Evolutionary conservation across 2,329 filamentous ascomycete genomes (phyloP).

Genomic region (Talaromyces amestolkiae): DNA sequence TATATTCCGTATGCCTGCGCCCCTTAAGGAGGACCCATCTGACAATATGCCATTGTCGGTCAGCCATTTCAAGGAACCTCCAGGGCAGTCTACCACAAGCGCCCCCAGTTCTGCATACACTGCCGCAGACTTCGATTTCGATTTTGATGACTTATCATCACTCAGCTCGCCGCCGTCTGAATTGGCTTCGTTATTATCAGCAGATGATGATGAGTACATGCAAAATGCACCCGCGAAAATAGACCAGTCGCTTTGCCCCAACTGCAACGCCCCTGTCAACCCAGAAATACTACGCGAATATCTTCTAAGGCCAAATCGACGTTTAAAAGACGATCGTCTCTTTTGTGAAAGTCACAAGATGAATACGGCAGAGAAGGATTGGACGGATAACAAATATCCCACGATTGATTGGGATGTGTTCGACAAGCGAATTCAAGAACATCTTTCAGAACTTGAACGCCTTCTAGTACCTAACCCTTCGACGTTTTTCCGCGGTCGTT

Average conservation of each 20-base stretch:
- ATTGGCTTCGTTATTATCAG: neutral
- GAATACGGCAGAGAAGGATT: slow-evolving; percentile 51
- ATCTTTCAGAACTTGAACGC: slow-evolving; percentile 56
- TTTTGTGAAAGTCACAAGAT: slow-evolving; percentile 66
- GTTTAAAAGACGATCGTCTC: slow-evolving; percentile 38
- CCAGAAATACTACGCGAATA: slow-evolving; percentile 54
- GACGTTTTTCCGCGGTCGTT: slow-evolving; percentile 61
- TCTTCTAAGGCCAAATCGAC: slow-evolving; percentile 36
- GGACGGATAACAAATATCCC: slow-evolving; percentile 62
- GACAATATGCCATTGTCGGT: neutral
- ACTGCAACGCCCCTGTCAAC: slow-evolving; percentile 64
- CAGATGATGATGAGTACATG: neutral
- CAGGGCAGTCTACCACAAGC: slow-evolving; percentile 24
- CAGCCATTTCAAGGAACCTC: slow-evolving; percentile 27
- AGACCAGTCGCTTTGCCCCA: slow-evolving; percentile 56
- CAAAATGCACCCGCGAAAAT: neutral
- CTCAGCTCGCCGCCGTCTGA: slow-evolving; percentile 29
- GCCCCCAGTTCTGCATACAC: slow-evolving; percentile 31
- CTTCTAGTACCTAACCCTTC: slow-evolving; percentile 54
- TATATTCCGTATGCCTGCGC: slow-evolving; percentile 15
- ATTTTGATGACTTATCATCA: slow-evolving; percentile 25
- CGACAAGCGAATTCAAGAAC: slow-evolving; percentile 55
- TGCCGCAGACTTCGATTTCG: slow-evolving; percentile 24
- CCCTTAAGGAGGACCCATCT: neutral
- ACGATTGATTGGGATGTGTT: slow-evolving; percentile 66